These are phyloP conservation scores for Lagerstroemia speciosa DNA, from an alignment of 345 rosid species.

Conservation along the genomic window DNA sequence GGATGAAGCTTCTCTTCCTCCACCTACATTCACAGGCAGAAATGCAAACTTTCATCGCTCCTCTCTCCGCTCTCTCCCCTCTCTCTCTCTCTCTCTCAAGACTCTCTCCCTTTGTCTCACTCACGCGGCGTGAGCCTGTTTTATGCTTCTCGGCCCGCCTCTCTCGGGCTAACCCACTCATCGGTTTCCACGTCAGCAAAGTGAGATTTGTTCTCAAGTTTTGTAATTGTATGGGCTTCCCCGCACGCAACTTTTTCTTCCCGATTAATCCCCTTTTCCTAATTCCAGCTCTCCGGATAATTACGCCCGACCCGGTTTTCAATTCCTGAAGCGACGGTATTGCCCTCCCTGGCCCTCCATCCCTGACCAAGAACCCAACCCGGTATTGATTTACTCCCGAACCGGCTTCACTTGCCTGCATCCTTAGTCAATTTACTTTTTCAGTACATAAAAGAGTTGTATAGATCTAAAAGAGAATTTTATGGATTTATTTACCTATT, in stretches of 20 bases:
- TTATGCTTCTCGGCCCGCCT: slow-evolving; percentile 8
- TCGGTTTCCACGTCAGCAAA: slow-evolving; percentile 39
- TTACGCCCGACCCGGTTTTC: neutral
- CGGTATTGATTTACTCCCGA: too few relatives aligned
- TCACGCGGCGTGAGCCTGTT: neutral
- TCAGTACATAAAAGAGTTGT: too few relatives aligned
- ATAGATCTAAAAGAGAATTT: too few relatives aligned
- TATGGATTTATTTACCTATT: too few relatives aligned
- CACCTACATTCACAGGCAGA: neutral
- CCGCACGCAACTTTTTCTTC: slow-evolving; percentile 49
- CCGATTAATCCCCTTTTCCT: slow-evolving; percentile 11
- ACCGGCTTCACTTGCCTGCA: too few relatives aligned
- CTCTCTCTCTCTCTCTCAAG: too few relatives aligned
- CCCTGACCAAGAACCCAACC: too few relatives aligned
- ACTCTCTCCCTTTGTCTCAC: slow-evolving; percentile 10
- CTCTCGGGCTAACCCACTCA: slow-evolving; percentile 26
- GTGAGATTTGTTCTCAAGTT: slow-evolving; percentile 20
- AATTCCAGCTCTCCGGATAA: neutral
- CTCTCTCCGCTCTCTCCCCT: slow-evolving; percentile 11
- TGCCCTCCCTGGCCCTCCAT: neutral
- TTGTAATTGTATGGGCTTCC: slow-evolving; percentile 22
- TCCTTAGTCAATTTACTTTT: too few relatives aligned
- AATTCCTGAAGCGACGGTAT: neutral
- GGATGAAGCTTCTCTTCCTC: neutral
- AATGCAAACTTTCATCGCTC: neutral